A percentile compares a stretch with the other conserved stretches of the same genome.
Conservation (phyloP, 805 yeast species). For the Zygosaccharomyces bailii region DNA sequence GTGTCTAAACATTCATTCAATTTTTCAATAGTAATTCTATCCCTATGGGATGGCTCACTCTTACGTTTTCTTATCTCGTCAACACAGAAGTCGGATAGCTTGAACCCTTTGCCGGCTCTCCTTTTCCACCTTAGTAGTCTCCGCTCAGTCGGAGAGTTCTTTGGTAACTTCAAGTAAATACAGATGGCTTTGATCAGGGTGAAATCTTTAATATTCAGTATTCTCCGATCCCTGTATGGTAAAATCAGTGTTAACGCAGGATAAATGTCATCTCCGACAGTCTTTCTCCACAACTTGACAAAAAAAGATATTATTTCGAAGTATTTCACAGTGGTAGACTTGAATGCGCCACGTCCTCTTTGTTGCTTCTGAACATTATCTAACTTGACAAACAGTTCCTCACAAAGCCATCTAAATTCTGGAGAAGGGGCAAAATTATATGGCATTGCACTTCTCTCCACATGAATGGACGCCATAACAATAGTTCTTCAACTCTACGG, state of each 20-base stretch:
- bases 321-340: slow-evolving; percentile 23
- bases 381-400: slow-evolving; percentile 32
- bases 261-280: slow-evolving; percentile 60
- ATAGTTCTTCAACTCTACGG: not conserved
- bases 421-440: slow-evolving; percentile 37
- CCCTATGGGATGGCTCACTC: slow-evolving; percentile 43
- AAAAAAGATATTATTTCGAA: slow-evolving; percentile 39
- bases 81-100: slow-evolving; percentile 48
- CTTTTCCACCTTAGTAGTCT: slow-evolving; percentile 48
- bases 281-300: slow-evolving; percentile 47
- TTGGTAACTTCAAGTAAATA: slow-evolving; percentile 54
- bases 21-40: slow-evolving; percentile 44
- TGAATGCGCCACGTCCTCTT: slow-evolving; percentile 12
- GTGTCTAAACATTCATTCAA: slow-evolving; percentile 47
- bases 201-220: slow-evolving; percentile 61
- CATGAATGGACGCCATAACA: slow-evolving; percentile 1
- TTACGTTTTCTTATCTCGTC: slow-evolving; percentile 44
- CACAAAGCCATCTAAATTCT: slow-evolving; percentile 38
- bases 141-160: slow-evolving; percentile 57
- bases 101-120: slow-evolving; percentile 42
- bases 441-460: slow-evolving; percentile 16
- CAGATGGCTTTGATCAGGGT: slow-evolving; percentile 51
- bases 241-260: slow-evolving; percentile 62
- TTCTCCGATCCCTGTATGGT: slow-evolving; percentile 61
- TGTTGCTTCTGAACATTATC: slow-evolving; percentile 23